A percentile compares a stretch with the other conserved stretches of the same genome.
Conservation (phyloP, 192 early-diverging fungal genomes). For the Phycomyces blakesleeanus region DNA sequence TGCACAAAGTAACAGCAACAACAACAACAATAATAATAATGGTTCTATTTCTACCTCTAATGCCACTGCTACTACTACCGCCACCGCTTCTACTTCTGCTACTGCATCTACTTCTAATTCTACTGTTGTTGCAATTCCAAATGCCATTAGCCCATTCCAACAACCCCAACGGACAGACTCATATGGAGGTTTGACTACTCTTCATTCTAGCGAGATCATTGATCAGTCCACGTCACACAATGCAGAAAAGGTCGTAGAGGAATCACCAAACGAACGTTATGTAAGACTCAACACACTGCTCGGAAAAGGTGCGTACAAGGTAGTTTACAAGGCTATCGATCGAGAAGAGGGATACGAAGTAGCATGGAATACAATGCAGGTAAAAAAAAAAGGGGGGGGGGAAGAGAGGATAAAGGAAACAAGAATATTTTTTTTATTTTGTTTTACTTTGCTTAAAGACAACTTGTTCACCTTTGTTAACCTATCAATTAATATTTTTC, state of each 20-base stretch:
- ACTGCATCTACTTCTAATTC: conserved; percentile 2
- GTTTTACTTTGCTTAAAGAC: no score
- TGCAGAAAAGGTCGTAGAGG: conserved; percentile 52
- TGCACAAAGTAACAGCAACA: no score
- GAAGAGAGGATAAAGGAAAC: no score
- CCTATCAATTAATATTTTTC: conserved; percentile 19
- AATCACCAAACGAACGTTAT: conserved; percentile 51
- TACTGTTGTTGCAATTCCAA: conserved; percentile 1
- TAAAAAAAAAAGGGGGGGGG: conserved; percentile 55
- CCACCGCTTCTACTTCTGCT: no score
- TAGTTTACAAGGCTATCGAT: conserved; percentile 80
- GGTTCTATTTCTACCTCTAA: no score
- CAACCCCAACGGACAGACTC: conserved; percentile 7
- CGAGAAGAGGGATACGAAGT: conserved; percentile 84
- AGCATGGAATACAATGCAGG: conserved; percentile 81
- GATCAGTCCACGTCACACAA: conserved; percentile 49
- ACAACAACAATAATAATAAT: no score
- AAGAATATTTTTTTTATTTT: no score
- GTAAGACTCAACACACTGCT: conserved; percentile 58
- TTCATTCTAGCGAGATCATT: conserved; percentile 40
- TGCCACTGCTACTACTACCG: no score
- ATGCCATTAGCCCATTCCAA: neutral
- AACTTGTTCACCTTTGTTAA: no score
- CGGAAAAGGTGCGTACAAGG: conserved; percentile 81
- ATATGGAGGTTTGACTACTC: conserved; percentile 8